These are phyloP conservation scores for Marasmius sp. DNA, from an alignment of 1,284 basidiomycete species.

Conservation along the genomic window DNA sequence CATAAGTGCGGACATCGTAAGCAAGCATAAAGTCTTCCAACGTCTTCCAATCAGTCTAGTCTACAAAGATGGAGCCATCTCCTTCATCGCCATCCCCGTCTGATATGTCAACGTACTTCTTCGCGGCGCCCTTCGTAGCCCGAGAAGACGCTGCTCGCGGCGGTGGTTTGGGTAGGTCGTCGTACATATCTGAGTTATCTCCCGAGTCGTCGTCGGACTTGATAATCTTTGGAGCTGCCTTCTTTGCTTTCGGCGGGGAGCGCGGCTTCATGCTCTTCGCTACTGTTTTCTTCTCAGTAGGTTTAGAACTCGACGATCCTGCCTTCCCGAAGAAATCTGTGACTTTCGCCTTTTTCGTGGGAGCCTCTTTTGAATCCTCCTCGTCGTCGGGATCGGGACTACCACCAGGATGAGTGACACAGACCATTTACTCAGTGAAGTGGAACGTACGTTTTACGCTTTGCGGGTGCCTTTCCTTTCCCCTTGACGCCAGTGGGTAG, in stretches of 20 bases:
- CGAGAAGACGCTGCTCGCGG: conserved; percentile 26
- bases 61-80: conserved; percentile 39
- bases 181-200: conserved; percentile 30
- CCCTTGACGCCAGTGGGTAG: conserved; percentile 19
- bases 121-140: conserved; percentile 35
- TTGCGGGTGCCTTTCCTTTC: conserved; percentile 29
- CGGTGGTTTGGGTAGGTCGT: conserved; percentile 29
- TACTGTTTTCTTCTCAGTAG: conserved; percentile 29
- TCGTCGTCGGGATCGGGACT: conserved; percentile 38
- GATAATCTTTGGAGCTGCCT: conserved; percentile 30
- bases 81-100: conserved; percentile 40
- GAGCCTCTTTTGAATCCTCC: conserved; percentile 14
- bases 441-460: conserved; percentile 55
- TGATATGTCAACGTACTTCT: conserved; percentile 57
- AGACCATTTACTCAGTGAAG: neutral
- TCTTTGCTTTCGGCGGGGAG: conserved; percentile 45
- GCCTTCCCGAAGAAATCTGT: conserved; percentile 65
- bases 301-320: conserved; percentile 27
- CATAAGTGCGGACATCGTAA: too few species aligned
- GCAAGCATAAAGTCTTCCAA: too few species aligned
- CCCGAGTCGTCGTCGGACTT: conserved; percentile 34
- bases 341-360: conserved; percentile 52
- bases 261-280: conserved; percentile 55
- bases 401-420: conserved; percentile 15
- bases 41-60: conserved; percentile 5